These are phyloP conservation scores for Exutisphaerella laricina DNA, from an alignment of 2,329 filamentous ascomycete genomes.

Conservation along the genomic window DNA sequence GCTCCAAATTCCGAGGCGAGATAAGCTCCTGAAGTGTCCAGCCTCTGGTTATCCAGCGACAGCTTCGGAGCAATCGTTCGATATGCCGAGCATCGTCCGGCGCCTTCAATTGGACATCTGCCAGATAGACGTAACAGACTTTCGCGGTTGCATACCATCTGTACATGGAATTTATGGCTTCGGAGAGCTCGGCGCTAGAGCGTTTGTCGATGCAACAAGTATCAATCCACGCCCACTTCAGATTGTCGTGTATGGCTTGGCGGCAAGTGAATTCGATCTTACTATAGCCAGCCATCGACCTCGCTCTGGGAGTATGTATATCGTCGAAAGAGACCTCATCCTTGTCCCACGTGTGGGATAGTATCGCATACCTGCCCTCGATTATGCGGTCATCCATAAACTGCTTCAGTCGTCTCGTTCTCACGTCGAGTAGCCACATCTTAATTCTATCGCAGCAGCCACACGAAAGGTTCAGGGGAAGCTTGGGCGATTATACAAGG, in stretches of 20 bases:
- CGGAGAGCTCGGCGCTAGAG: slow-evolving; percentile 2
- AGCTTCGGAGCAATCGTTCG: background rate
- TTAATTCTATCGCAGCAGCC: too few species aligned
- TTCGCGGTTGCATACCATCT: slow-evolving; percentile 1
- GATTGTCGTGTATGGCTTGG: background rate
- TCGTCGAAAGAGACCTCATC: slow-evolving; percentile 13
- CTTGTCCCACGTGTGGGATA: slow-evolving; percentile 14
- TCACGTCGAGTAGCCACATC: slow-evolving; percentile 13
- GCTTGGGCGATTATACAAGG: too few species aligned
- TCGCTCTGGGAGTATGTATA: slow-evolving; percentile 4
- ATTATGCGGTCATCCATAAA: slow-evolving; percentile 3
- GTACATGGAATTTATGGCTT: slow-evolving; percentile 2
- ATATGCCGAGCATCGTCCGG: background rate
- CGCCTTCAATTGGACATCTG: background rate
- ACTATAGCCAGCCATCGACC: background rate
- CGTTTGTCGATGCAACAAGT: slow-evolving; percentile 4
- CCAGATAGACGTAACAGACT: slow-evolving; percentile 1
- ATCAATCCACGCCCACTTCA: background rate
- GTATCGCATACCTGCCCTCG: slow-evolving; percentile 10
- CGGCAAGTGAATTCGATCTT: slow-evolving; percentile 8
- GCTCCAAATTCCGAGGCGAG: background rate
- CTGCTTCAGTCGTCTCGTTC: slow-evolving; percentile 5
- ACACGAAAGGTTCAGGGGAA: too few species aligned
- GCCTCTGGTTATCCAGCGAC: background rate
- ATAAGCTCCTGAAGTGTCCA: slow-evolving; percentile 2